phyloP scores from a whole-genome alignment of 208 protist genomes.

The Trypanosoma cruzi region DNA sequence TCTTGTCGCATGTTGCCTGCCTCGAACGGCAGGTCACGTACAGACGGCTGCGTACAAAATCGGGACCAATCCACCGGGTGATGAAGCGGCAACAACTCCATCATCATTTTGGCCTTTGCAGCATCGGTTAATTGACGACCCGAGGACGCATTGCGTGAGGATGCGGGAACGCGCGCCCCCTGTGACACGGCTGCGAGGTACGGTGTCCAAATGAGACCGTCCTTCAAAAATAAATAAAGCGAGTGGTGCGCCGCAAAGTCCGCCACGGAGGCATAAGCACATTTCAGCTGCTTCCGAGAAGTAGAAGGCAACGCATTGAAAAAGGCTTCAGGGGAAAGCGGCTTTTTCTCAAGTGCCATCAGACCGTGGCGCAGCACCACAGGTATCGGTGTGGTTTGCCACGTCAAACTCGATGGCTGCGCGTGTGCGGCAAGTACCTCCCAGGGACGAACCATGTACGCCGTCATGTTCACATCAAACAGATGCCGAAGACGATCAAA shows the following conservation, averaged over 20 bases:
- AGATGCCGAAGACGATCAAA: slow-evolving; percentile 85
- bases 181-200: slow-evolving; percentile 31
- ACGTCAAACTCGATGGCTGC: slow-evolving; percentile 78
- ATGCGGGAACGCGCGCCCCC: slow-evolving; percentile 20
- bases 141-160: neutral
- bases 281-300: slow-evolving; percentile 39
- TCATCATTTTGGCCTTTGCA: slow-evolving; percentile 37
- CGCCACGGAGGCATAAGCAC: slow-evolving; percentile 24
- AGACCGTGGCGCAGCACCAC: slow-evolving; percentile 50
- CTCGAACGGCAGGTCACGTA: slow-evolving; percentile 36
- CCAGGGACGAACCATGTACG: slow-evolving; percentile 61
- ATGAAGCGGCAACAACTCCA: slow-evolving; percentile 32
- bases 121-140: slow-evolving; percentile 16
- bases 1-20: slow-evolving; percentile 28
- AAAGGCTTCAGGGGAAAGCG: slow-evolving; percentile 36
- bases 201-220: slow-evolving; percentile 56
- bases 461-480: slow-evolving; percentile 74
- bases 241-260: slow-evolving; percentile 69
- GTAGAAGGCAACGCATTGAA: slow-evolving; percentile 30
- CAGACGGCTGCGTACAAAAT: slow-evolving; percentile 15
- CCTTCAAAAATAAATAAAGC: slow-evolving; percentile 55
- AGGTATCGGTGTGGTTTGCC: slow-evolving; percentile 76
- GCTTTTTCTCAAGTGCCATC: slow-evolving; percentile 27
- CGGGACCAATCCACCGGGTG: slow-evolving; percentile 32
- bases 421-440: slow-evolving; percentile 43